Base-by-base conservation (phyloP, 495 filamentous ascomycete genomes). In the Xylaria nigripes region DNA sequence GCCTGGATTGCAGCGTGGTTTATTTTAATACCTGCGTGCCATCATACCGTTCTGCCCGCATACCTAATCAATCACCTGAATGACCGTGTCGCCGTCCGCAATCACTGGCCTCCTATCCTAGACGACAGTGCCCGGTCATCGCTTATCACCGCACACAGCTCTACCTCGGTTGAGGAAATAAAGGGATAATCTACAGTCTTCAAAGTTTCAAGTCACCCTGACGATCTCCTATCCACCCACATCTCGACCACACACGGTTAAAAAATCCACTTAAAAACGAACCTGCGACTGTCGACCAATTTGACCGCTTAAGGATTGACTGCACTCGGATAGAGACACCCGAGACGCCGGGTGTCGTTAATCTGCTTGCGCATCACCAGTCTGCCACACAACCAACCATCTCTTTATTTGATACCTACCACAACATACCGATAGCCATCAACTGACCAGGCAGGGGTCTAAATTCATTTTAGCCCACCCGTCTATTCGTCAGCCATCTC, bases 351-450 rank as follows among this genome's bases (percentile, higher is more conserved):
- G 29, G 34, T 27, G 32, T n/a, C 6, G 36, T 50, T 55, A 36
- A 55, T 55, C 32, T 50, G 38, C 46, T 6, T 36, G n/a, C 22
- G 36, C 40, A 27, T 15, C 53, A 40, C 21, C 46, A 32, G 16
- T 18, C 22, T 24, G 13, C 41, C 25, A 22, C 38, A 16, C 41
- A 25, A 36, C 25, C 19, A 45, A 50, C 46, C 53, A 50, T 43
- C 34, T 36, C 30, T 45, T 55, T 55, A 49, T 49, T 40, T 27
- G 15, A 42, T 45, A 55, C n/a, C 42, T 44, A 55, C 38, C 46
- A 55, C 53, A 50, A 2, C 53, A 50, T 50, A 49, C 48, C n/a
- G 40, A 38, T 46, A 6, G 16, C 25, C 21, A 50, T 45, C 46
- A 46, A 40, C 30, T 49, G 38, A 34, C 46, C 34, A 12, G 34